Conservation (phyloP, 257 asterid species). For the Ligustrum vulgare region DNA sequence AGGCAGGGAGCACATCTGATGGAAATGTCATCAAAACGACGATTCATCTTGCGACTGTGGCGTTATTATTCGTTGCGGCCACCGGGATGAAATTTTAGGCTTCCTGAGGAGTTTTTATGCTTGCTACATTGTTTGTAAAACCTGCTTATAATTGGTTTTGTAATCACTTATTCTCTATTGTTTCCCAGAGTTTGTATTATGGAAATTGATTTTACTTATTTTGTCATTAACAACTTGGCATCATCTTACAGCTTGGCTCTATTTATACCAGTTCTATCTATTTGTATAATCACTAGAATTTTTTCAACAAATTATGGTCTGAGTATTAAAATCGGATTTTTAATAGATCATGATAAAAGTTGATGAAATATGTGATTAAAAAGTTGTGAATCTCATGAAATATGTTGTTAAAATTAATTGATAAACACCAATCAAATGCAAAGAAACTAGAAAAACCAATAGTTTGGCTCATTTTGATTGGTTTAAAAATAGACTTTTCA, state of each 20-base stretch:
- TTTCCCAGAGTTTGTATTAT: too few species aligned
- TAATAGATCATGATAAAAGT: too few species aligned
- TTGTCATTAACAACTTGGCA: too few species aligned
- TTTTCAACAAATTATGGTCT: not conserved
- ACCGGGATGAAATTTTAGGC: constrained; percentile 16
- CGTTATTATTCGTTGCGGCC: constrained; percentile 29
- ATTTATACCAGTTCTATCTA: not conserved
- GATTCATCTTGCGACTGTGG: constrained; percentile 14
- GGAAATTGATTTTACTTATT: too few species aligned
- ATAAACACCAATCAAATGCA: not conserved
- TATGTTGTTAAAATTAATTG: too few species aligned
- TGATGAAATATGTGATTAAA: too few species aligned
- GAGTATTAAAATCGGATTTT: too few species aligned
- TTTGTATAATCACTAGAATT: too few species aligned
- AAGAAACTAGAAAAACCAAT: not conserved
- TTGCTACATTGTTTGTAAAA: not conserved
- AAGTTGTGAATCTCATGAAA: too few species aligned
- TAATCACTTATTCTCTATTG: not conserved
- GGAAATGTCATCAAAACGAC: constrained; percentile 31
- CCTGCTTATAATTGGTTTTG: not conserved
- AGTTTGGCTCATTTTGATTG: not conserved
- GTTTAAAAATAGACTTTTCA: not conserved
- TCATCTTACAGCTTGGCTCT: too few species aligned
- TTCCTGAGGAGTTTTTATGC: constrained; percentile 3
- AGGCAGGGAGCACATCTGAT: constrained; percentile 34